A percentile compares a stretch with the other conserved stretches of the same genome.
These are phyloP conservation scores for Populus nigra DNA, from an alignment of 345 rosid species.

Conservation along the genomic window DNA sequence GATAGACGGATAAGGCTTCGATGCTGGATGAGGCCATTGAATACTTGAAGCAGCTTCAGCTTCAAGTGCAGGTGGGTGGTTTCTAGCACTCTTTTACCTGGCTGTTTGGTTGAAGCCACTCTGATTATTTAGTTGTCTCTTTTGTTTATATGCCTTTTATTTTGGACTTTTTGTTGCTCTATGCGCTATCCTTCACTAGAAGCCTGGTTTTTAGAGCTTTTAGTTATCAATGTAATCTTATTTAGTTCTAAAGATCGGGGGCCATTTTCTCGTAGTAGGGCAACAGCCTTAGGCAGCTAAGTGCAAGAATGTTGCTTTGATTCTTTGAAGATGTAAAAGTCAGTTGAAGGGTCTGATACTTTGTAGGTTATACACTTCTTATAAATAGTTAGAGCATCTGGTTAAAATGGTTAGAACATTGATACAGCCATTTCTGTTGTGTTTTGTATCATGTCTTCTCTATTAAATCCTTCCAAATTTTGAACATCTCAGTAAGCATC, in stretches of 20 bases:
- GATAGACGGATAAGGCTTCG: conserved; percentile 80
- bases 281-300: neutral
- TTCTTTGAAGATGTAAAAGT: neutral
- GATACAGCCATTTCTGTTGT: neutral
- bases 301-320: neutral
- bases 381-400: neutral
- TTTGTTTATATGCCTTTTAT: neutral
- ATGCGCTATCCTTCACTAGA: neutral
- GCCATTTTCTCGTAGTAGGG: neutral
- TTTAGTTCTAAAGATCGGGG: neutral
- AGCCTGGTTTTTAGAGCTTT: neutral
- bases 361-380: neutral
- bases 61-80: conserved; percentile 67
- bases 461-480: neutral
- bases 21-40: conserved; percentile 88
- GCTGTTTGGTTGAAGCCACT: neutral
- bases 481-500: no score
- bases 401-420: neutral
- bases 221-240: neutral
- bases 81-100: neutral
- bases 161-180: neutral
- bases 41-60: conserved; percentile 79
- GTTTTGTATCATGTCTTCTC: neutral
- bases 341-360: neutral
- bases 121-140: no score